Percentiles rank a stretch among this genome's conserved stretches.
phyloP scores from a whole-genome alignment of 768 basidiomycete species.

The Lentinus brumalis region DNA sequence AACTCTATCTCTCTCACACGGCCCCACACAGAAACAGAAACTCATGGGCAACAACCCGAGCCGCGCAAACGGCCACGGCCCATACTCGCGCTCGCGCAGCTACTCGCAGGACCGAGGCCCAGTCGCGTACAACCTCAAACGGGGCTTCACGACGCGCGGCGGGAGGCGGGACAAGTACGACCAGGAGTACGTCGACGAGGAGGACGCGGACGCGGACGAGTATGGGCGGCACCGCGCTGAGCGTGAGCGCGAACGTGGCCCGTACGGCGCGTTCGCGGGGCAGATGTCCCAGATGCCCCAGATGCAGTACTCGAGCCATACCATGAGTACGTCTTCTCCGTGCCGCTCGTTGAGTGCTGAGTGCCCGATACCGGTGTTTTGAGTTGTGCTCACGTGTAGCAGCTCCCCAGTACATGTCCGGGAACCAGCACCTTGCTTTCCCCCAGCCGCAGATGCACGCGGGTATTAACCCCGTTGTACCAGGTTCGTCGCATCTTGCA shows the following conservation, averaged over 20 bases:
- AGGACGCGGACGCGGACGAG: background rate
- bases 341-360: too few species aligned
- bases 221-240: background rate
- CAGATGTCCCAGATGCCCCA: too few species aligned
- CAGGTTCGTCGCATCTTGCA: too few species aligned
- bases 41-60: slow-evolving; percentile 21
- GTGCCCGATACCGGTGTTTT: too few species aligned
- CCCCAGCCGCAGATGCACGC: slow-evolving; percentile 9
- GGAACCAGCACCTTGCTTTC: background rate
- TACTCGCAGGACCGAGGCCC: background rate
- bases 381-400: background rate
- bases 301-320: too few species aligned
- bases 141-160: slow-evolving; percentile 1
- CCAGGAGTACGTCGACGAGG: slow-evolving; percentile 1
- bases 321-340: background rate
- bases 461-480: slow-evolving; percentile 9
- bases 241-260: too few species aligned
- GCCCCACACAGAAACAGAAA: background rate
- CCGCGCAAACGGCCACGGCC: slow-evolving; percentile 3
- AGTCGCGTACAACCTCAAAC: background rate
- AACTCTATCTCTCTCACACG: background rate
- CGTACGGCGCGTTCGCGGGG: too few species aligned
- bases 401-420: slow-evolving; percentile 2
- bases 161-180: background rate
- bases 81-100: background rate